Conservation (phyloP, 257 asterid species). For the Cruciata laevipes region DNA sequence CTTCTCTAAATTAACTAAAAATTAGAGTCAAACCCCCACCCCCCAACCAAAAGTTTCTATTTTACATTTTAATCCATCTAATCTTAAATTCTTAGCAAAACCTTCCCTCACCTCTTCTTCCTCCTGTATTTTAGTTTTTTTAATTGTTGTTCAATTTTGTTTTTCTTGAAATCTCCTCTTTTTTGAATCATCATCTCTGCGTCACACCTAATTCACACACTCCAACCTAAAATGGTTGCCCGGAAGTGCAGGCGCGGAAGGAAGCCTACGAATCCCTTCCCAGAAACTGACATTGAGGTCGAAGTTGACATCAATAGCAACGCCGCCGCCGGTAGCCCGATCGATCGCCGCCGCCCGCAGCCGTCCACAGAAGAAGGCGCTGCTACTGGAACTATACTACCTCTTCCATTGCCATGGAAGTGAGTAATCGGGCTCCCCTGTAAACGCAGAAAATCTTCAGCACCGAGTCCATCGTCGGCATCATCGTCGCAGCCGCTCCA, state of each 20-base stretch:
- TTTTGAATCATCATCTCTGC: background rate
- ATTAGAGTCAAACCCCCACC: too few relatives aligned
- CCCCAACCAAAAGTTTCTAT: too few relatives aligned
- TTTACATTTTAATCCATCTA: too few relatives aligned
- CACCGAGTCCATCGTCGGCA: slow-evolving; percentile 86
- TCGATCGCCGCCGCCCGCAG: too few relatives aligned
- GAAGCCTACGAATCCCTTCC: slow-evolving; percentile 19
- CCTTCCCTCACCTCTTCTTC: too few relatives aligned
- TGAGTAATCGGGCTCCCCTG: slow-evolving; percentile 86
- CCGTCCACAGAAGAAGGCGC: too few relatives aligned
- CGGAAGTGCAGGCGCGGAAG: slow-evolving; percentile 30
- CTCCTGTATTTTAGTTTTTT: too few relatives aligned
- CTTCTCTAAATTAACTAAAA: too few relatives aligned
- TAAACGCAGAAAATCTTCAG: slow-evolving; percentile 87
- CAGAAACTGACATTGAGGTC: slow-evolving; percentile 8
- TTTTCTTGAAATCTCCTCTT: slow-evolving; percentile 4
- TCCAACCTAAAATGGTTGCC: slow-evolving; percentile 18
- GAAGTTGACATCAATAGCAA: slow-evolving; percentile 8
- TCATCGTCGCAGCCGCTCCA: slow-evolving; percentile 43
- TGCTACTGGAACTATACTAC: slow-evolving; percentile 89
- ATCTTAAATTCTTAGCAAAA: too few relatives aligned
- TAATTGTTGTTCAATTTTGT: too few relatives aligned
- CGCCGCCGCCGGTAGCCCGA: slow-evolving; percentile 14
- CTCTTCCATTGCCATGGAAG: slow-evolving; percentile 94
- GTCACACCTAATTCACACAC: background rate